A percentile compares a stretch with the other conserved stretches of the same genome.
These are phyloP conservation scores for Pseudognaphalium luteoalbum DNA, from an alignment of 129 eudicot species.

Conservation along the genomic window DNA sequence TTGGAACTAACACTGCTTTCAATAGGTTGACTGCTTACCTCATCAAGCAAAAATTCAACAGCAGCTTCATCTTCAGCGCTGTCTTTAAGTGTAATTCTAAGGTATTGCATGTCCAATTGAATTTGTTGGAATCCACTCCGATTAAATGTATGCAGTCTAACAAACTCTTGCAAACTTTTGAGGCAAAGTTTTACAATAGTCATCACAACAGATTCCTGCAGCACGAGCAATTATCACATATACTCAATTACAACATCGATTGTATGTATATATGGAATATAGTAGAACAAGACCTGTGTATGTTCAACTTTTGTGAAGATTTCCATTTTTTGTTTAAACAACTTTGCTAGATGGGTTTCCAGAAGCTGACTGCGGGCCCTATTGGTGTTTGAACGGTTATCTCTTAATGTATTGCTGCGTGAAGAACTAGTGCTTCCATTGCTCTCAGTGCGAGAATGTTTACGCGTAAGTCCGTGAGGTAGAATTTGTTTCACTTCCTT, in stretches of 20 bases:
- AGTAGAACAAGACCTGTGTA: slow-evolving; percentile 60
- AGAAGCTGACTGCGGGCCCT: slow-evolving; percentile 94
- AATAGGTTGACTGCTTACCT: slow-evolving; percentile 47
- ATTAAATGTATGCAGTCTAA: slow-evolving; percentile 82
- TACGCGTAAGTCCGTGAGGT: slow-evolving; percentile 66
- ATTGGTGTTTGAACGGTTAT: slow-evolving; percentile 74
- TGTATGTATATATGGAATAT: neutral
- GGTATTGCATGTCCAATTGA: slow-evolving; percentile 89
- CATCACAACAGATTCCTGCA: slow-evolving; percentile 87
- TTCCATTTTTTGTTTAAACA: slow-evolving; percentile 93
- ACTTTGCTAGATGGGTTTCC: slow-evolving; percentile 92
- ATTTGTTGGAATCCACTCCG: slow-evolving; percentile 98
- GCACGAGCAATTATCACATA: slow-evolving; percentile 17
- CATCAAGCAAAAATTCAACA: slow-evolving; percentile 90
- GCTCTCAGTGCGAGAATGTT: slow-evolving; percentile 91
- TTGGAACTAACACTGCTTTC: no score
- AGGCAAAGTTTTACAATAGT: slow-evolving; percentile 74
- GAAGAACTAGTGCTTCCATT: slow-evolving; percentile 94
- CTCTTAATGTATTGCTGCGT: slow-evolving; percentile 85
- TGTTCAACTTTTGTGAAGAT: slow-evolving; percentile 90
- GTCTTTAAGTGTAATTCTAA: slow-evolving; percentile 70
- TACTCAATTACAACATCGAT: neutral
- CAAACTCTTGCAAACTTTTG: slow-evolving; percentile 89
- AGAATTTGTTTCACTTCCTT: slow-evolving; percentile 78
- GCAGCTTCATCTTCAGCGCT: slow-evolving; percentile 89